Conservation (phyloP, 2,329 filamentous ascomycete species). For the Diaporthe citri region DNA sequence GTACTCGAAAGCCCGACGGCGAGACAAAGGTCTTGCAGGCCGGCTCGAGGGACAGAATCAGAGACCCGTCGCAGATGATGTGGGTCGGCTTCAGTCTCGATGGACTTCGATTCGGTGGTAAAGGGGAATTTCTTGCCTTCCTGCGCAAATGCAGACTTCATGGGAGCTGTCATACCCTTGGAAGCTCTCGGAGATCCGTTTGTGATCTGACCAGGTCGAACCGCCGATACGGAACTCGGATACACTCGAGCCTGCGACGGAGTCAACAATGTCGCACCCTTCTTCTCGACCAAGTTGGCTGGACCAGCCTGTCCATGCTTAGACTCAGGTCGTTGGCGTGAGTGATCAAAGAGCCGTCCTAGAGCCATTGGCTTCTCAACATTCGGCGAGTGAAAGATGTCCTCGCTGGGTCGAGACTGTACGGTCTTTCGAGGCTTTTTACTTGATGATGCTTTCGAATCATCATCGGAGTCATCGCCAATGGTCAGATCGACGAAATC, state of each 20-base stretch:
- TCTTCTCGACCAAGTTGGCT: not conserved
- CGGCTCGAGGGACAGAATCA: not conserved
- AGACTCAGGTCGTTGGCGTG: not conserved
- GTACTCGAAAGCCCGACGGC: too few relatives aligned
- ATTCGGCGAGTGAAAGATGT: not conserved
- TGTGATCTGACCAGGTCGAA: not conserved
- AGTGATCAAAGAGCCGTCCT: not conserved
- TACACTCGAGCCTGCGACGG: not conserved
- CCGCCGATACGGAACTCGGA: not conserved
- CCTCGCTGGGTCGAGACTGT: not conserved
- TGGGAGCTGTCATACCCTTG: not conserved
- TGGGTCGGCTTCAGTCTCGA: not conserved
- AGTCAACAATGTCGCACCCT: not conserved
- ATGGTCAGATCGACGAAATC: not conserved
- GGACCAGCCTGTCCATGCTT: not conserved
- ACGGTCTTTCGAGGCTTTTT: not conserved
- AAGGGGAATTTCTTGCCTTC: not conserved
- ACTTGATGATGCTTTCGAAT: not conserved
- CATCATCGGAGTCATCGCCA: not conserved
- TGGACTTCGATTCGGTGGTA: not conserved
- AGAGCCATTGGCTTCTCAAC: too few relatives aligned
- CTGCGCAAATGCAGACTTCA: not conserved
- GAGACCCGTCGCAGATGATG: not conserved
- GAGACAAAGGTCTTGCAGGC: too few relatives aligned
- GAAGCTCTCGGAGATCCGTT: not conserved